Base-by-base conservation (phyloP, 1,284 basidiomycete genomes). In the Abortiporus biennis region DNA sequence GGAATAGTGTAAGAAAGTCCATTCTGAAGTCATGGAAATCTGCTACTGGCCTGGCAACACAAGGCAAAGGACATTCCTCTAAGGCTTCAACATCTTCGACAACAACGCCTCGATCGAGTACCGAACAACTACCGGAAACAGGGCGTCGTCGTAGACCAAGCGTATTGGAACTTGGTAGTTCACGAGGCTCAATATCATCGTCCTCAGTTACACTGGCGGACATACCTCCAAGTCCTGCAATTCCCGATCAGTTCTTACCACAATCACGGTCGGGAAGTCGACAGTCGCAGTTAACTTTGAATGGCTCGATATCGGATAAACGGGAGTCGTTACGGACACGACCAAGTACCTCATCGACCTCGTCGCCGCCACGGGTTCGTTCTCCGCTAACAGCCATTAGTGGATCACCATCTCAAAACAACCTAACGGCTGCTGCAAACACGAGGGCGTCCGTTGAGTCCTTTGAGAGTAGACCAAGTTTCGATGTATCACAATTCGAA, bases 11-110 rank as follows among this genome's bases (percentile, higher is more conserved):
- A 34, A 75, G 80, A 32, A 86, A 84, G 63, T 85, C 84, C 12
- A 85, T 86, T 47, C 60, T 85, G 49, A 85, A 85, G 56, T 65
- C 67, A 11, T 76, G 72, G 68, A 77, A 73, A 52, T 67, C 72
- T 17, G 63, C 65, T 11, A 57, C 63, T 3, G 61, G 62, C 24
- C 48, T 15, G 53, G 56, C 11, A 54, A 57, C 15, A 50, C 55
- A 27, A 30, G 43, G n/a, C 44, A 48, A 31, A 40, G 24, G 33
- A 47, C n/a, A n/a, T n/a, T 39, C 23, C 13, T 30, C 39, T 43
- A 53, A 48, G 41, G 49, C 58, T 43, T 44, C 46, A 20, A 35
- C 53, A 20, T 50, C 50, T 30, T 56, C 54, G 23, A 50, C 58
- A 5, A 55, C 54, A 9, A 50, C 51, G 12, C 52, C 52, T 15